phyloP scores from a whole-genome alignment of 805 yeast genomes.

The Yarrowia sp. region DNA sequence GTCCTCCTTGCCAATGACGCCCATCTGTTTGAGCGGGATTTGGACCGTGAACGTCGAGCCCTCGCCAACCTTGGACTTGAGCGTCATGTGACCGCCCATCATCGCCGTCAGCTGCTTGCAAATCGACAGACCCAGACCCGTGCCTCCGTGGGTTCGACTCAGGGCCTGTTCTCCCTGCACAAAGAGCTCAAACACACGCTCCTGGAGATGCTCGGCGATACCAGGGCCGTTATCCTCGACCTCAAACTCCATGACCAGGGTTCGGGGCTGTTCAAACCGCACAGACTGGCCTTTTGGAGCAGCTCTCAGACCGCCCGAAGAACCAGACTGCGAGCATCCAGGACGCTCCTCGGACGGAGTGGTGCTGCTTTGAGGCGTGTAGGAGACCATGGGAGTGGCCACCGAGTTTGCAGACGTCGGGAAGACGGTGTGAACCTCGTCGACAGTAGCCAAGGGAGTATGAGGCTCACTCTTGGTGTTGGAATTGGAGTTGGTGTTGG shows the following conservation, averaged over 20 bases:
- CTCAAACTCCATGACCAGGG: constrained; percentile 60
- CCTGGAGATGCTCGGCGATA: constrained; percentile 78
- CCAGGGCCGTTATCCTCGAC: constrained; percentile 95
- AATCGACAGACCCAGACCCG: constrained; percentile 89
- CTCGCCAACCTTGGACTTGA: constrained; percentile 75
- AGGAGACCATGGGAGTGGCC: neutral
- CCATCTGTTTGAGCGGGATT: constrained; percentile 52
- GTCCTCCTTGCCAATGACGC: constrained; percentile 29
- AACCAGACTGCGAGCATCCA: neutral
- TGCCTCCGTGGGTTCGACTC: constrained; percentile 66
- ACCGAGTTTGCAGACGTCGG: constrained; percentile 4
- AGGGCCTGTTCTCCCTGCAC: constrained; percentile 96
- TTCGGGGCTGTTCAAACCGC: constrained; percentile 54
- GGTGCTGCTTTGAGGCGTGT: constrained; percentile 7
- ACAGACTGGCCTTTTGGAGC: constrained; percentile 20
- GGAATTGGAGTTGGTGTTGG: neutral
- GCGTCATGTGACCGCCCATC: constrained; percentile 83
- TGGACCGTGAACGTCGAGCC: constrained; percentile 87
- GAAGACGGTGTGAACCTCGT: neutral
- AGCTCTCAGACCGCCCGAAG: constrained; percentile 8
- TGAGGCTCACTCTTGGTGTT: constrained; percentile 21
- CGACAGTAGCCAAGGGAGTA: constrained; percentile 28
- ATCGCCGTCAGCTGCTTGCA: constrained; percentile 86
- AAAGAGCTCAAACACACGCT: constrained; percentile 90
- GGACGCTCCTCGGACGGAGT: constrained; percentile 2